phyloP scores from a whole-genome alignment of 1,139 yeast genomes.

The Scheffersomyces segobiensis region DNA sequence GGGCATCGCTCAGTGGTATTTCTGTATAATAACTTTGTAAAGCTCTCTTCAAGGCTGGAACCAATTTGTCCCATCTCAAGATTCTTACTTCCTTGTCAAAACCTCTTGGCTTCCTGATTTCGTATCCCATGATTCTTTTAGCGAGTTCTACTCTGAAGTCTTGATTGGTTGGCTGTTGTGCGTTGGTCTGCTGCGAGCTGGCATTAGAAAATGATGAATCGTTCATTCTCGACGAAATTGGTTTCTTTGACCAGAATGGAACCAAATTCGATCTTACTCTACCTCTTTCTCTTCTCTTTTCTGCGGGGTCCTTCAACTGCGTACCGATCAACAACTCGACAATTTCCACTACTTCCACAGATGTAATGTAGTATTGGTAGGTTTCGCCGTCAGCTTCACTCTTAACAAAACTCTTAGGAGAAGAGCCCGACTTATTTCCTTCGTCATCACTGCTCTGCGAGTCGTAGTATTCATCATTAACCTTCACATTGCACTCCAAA shows the following conservation, averaged over 20 bases:
- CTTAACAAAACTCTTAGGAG: conserved; percentile 9
- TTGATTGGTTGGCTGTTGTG: conserved; percentile 23
- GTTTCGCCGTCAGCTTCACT: conserved; percentile 15
- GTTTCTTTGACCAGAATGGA: conserved; percentile 67
- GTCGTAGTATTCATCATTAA: conserved; percentile 34
- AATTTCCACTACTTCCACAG: conserved; percentile 65
- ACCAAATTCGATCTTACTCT: conserved; percentile 64
- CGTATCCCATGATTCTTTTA: conserved; percentile 65
- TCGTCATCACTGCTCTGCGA: conserved; percentile 18
- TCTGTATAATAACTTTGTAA: conserved; percentile 65
- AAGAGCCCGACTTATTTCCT: conserved; percentile 6
- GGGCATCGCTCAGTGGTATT: conserved; percentile 28
- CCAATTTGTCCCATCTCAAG: conserved; percentile 58
- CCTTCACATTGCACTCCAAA: conserved; percentile 43
- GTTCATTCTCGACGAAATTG: conserved; percentile 52
- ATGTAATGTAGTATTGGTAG: conserved; percentile 55
- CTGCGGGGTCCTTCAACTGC: conserved; percentile 45
- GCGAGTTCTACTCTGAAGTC: conserved; percentile 59
- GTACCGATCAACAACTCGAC: conserved; percentile 61
- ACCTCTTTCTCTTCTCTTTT: conserved; percentile 60
- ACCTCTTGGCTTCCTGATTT: conserved; percentile 62
- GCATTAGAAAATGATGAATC: conserved; percentile 15
- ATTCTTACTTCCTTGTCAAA: conserved; percentile 68
- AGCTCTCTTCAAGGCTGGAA: conserved; percentile 62
- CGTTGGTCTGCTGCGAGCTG: conserved; percentile 5